phyloP scores from a whole-genome alignment of 2,329 filamentous ascomycete species.

The Pseudodiploospora longispora region DNA sequence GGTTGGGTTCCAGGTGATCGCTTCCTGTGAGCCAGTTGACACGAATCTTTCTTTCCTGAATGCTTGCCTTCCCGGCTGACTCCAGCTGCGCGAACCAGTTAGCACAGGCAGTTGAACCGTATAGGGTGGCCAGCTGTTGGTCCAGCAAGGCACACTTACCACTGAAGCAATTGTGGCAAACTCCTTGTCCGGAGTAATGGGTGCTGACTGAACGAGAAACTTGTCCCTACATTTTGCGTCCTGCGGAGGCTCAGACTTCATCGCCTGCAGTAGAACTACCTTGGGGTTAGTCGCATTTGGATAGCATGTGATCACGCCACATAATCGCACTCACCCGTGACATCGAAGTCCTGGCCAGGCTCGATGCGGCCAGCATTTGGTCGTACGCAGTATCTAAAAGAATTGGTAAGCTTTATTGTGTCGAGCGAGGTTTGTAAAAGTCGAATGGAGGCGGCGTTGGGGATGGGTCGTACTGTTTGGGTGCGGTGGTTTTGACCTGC shows the following conservation, averaged over 20 bases:
- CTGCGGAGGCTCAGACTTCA: slow-evolving; percentile 85
- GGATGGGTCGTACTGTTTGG: slow-evolving; percentile 71
- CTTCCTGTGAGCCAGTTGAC: slow-evolving; percentile 72
- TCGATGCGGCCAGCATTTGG: slow-evolving; percentile 96
- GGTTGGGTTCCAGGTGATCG: slow-evolving; percentile 25
- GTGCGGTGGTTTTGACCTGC: slow-evolving; percentile 97
- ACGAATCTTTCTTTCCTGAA: slow-evolving; percentile 93
- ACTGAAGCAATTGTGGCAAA: slow-evolving; percentile 73
- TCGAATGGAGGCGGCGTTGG: slow-evolving; percentile 8
- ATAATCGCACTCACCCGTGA: slow-evolving; percentile 59
- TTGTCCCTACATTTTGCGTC: slow-evolving; percentile 95
- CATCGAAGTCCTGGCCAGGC: slow-evolving; percentile 80
- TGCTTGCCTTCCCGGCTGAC: slow-evolving; percentile 65
- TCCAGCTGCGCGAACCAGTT: slow-evolving; percentile 55
- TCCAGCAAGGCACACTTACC: slow-evolving; percentile 41
- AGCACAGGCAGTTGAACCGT: background rate
- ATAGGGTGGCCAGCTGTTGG: background rate
- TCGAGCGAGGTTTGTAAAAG: background rate
- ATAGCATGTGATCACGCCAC: background rate
- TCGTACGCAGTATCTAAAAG: slow-evolving; percentile 84
- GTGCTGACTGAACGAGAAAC: slow-evolving; percentile 90
- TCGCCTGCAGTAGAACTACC: slow-evolving; percentile 86
- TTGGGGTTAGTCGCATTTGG: slow-evolving; percentile 13
- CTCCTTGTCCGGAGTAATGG: slow-evolving; percentile 76
- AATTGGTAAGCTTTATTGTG: slow-evolving; percentile 12